These are phyloP conservation scores for Botryotinia calthae DNA, from an alignment of 2,329 filamentous ascomycete genomes.

Conservation along the genomic window DNA sequence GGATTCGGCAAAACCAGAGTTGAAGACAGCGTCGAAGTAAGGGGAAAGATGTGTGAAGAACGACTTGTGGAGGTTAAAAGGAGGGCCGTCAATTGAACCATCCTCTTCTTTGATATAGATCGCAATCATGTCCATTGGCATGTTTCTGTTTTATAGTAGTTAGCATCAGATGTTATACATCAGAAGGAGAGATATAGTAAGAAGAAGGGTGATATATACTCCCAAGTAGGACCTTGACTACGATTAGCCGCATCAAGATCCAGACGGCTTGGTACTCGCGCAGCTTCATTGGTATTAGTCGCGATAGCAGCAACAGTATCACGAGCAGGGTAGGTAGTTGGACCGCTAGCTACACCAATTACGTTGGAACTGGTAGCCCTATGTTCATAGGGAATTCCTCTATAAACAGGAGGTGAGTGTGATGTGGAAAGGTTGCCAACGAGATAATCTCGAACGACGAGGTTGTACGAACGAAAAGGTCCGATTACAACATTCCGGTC, in stretches of 20 bases:
- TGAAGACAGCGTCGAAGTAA: slow-evolving; percentile 18
- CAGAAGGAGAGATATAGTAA: background rate
- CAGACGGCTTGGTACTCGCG: background rate
- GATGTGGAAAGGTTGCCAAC: background rate
- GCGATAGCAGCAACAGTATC: background rate
- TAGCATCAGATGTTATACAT: background rate
- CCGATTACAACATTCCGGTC: background rate
- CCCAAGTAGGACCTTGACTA: background rate
- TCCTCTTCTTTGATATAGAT: background rate
- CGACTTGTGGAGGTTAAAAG: slow-evolving; percentile 3
- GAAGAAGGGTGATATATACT: background rate
- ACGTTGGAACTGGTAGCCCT: too few species aligned
- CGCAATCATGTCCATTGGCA: background rate
- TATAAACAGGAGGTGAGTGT: background rate
- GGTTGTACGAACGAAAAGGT: background rate
- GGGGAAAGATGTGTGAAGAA: slow-evolving; percentile 14
- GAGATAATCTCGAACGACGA: background rate
- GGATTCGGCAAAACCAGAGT: slow-evolving; percentile 15
- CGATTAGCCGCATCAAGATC: background rate
- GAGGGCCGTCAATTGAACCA: background rate
- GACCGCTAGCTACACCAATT: background rate
- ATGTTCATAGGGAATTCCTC: background rate
- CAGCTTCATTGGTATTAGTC: background rate
- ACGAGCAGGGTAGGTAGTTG: background rate
- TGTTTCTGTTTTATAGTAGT: background rate